Percentiles rank a stretch among this genome's conserved stretches.
Conservation (phyloP, 163 green algal species). For the Trebouxiophyceae sp. region DNA sequence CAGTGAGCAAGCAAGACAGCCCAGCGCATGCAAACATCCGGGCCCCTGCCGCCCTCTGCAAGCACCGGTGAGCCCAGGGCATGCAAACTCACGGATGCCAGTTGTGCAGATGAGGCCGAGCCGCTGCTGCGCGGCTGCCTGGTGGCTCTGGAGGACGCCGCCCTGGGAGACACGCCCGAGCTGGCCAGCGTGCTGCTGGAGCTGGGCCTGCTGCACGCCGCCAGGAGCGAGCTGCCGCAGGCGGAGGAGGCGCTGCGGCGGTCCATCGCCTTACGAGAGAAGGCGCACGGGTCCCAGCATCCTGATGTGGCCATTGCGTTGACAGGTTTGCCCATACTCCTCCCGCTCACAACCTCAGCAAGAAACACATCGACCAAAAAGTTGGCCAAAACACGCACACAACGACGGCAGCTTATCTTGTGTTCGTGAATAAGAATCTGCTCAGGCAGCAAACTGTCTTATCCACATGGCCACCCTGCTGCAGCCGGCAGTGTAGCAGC, state of each 20-base stretch:
- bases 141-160: neutral
- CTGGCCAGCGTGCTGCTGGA: slow-evolving; percentile 21
- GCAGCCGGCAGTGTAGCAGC: no score
- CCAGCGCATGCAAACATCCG: neutral
- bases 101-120: neutral
- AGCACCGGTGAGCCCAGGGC: no score
- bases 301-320: slow-evolving; percentile 8
- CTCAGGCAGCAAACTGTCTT: no score
- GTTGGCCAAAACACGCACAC: no score
- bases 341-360: no score
- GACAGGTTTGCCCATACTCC: neutral
- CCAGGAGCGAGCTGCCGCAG: slow-evolving; percentile 14
- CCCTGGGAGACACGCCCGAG: neutral
- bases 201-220: slow-evolving; percentile 25
- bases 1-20: no score
- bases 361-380: no score
- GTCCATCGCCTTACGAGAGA: slow-evolving; percentile 22
- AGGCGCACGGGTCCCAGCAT: slow-evolving; percentile 20
- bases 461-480: no score
- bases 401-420: no score
- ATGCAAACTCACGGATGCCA: no score
- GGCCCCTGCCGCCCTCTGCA: neutral
- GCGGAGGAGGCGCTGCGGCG: slow-evolving; percentile 19
- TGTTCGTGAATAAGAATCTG: no score
- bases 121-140: neutral